Evolutionary conservation across 2,329 filamentous ascomycete species (phyloP).

Genomic region (Fusarium xylarioides): DNA sequence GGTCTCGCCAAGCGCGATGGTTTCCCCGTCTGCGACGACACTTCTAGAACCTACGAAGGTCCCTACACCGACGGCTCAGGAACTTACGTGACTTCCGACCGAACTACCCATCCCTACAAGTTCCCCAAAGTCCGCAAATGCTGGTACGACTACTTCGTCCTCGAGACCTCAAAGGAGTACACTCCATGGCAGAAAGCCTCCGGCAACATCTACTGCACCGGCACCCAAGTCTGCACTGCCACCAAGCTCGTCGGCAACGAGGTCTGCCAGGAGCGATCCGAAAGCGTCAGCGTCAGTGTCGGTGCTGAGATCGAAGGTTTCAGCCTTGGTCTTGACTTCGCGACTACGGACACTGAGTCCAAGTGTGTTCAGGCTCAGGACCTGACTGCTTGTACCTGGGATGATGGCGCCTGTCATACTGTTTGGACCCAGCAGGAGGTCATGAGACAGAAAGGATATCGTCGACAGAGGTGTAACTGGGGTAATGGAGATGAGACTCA

Average conservation of each 20-base stretch:
- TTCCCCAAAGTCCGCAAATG: constrained; percentile 10
- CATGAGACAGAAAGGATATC: background rate
- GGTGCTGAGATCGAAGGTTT: background rate
- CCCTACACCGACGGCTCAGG: background rate
- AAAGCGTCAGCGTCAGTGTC: background rate
- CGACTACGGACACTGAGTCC: background rate
- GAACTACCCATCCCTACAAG: constrained; percentile 4
- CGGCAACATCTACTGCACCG: constrained; percentile 9
- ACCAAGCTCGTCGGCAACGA: background rate
- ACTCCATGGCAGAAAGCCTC: constrained; percentile 9
- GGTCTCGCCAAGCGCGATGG: background rate
- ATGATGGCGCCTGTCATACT: constrained; percentile 5
- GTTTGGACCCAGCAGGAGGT: constrained; percentile 17
- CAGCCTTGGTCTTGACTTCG: background rate
- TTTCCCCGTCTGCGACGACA: background rate
- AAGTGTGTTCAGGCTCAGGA: constrained; percentile 2
- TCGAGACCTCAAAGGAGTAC: background rate
- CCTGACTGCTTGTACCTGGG: background rate
- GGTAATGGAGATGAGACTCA: background rate
- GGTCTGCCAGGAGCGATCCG: constrained; percentile 2
- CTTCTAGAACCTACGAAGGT: background rate
- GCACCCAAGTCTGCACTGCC: background rate
- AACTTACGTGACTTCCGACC: constrained; percentile 5
- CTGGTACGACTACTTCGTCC: constrained; percentile 12
- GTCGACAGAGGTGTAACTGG: background rate